Percentiles rank a stretch among this genome's conserved stretches.
These are phyloP conservation scores for Paramecium pentaurelia DNA, from an alignment of 73 alveolate genomes.

Conservation along the genomic window DNA sequence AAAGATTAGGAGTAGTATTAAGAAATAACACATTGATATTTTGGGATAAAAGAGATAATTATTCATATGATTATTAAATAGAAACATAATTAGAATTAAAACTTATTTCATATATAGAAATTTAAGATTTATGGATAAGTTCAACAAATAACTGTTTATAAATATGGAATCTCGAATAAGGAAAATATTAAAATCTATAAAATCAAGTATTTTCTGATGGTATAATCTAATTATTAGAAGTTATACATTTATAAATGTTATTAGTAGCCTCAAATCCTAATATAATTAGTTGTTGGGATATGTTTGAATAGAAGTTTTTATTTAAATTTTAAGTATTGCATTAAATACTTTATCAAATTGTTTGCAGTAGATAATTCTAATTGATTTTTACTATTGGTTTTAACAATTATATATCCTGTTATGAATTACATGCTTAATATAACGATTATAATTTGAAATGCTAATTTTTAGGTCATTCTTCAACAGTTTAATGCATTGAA, in stretches of 20 bases:
- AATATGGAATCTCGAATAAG: conserved; percentile 11
- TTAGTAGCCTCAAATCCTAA: not conserved
- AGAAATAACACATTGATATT: not conserved
- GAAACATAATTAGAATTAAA: not conserved
- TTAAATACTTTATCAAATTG: not conserved
- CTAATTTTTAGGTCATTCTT: not conserved
- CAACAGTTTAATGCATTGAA: conserved; percentile 16
- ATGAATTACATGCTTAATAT: conserved; percentile 10
- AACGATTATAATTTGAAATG: conserved; percentile 1
- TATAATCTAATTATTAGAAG: not conserved
- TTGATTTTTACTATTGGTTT: conserved; percentile 9
- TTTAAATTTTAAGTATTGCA: not conserved
- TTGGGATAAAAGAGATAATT: conserved; percentile 33
- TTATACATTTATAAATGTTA: not conserved
- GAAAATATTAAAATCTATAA: not conserved
- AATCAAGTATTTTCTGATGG: not conserved
- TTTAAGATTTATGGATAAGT: conserved; percentile 26
- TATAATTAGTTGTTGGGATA: conserved; percentile 5
- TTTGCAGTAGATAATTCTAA: not conserved
- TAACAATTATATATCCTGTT: not conserved
- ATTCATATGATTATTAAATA: not conserved
- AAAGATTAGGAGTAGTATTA: not conserved
- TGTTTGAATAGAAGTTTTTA: conserved; percentile 7
- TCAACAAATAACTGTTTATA: not conserved
- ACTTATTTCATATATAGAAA: not conserved